Base-by-base conservation (phyloP, 805 yeast species). In the Yarrowia alimentaria region DNA sequence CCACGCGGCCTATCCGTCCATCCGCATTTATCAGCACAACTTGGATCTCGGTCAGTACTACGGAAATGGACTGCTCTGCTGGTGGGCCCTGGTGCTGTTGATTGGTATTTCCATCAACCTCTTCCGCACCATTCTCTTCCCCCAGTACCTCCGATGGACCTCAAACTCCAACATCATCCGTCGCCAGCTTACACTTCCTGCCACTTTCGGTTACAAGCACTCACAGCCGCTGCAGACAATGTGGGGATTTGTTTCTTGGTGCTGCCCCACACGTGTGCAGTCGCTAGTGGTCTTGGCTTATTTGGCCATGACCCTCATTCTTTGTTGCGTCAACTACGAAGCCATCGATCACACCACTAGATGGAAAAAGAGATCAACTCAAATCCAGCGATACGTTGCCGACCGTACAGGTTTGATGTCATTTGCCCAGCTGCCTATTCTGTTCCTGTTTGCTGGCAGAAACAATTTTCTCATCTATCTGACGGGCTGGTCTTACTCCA, bases 401-500 rank as follows among this genome's bases (percentile, higher is more conserved):
- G 57, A 55, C 34, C 14, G 61, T 25, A 53, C 60, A 6, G 61
- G 60, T 4, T 54, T 58, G 14, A 57, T 58, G 14, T 47, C 60
- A 1, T 56, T 58, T 24, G 51, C 61, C 21, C 56, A 61, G 21
- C 3, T 60, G 25, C 68, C 68, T 1, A 26, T 63, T 13, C 28
- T 64, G 32, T 47, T 60, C 13, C 32, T 64, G 33, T 64, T 85
- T 65, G 86, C 87, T 4, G 81, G 83, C 29, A 71, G 93, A 57
- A 85, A 85, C 62, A 85, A 83, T 61, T 78, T 85, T 14, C 67
- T 85, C 57, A 75, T 76, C 55, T 66, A 65, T 58, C 51, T 83
- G 9, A 76, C 89, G 1, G 87, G 89, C 1, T 72, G 84, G 69
- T 64, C 79, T 0, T 81, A 75, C 57, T 65, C 80, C 10, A 73